Evolutionary conservation across 768 basidiomycete genomes (phyloP), one percentile per base, ranked within the genome.

Genomic region (Pulveroboletus frians): DNA sequence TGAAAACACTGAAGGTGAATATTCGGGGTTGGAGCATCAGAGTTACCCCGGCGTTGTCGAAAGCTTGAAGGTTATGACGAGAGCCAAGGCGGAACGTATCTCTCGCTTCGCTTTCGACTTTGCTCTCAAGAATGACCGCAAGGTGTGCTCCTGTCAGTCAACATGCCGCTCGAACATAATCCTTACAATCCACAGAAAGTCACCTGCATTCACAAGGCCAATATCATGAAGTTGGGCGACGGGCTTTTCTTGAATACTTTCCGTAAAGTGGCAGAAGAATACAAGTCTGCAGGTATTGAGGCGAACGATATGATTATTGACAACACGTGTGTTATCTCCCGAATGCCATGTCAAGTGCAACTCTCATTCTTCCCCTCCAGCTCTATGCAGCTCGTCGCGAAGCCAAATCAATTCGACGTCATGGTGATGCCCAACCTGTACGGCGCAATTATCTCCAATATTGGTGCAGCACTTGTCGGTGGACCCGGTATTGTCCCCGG

Each of bases 141-240:
- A 98, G 84, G 93, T 86, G 48, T 44, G 73, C 53, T 46, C 41
- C 27, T 27, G 44, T 37, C 13, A 15, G 30, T 9, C 34, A 32
- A 7, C 31, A 3, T 37, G 27, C 37, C 30, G 17, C 17, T 34
- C n/a, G 1, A 20, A 26, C 31, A 46, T 36, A 20, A 48, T 17
- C 13, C 29, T 4, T n/a, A 55, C 30, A 39, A 39, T 23, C 34
- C 40, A 2, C 59, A 95, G 92, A 98, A 95, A 88, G 95, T 99
- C 58, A 99, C 96, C 36, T 97, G 94, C 65, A 93, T 99, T 39
- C 96, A 99, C 83, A 99, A 99, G 73, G 96, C 96, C 62, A 98
- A 98, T 77, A 99, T 99, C 77, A 99, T 99, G 96, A 99, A 99
- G 72, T 85, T 97, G 60, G 95, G 95, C 69, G 96, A 98, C 64